Base-by-base conservation (phyloP, 495 filamentous ascomycete species). In the Penicillium ucsense region DNA sequence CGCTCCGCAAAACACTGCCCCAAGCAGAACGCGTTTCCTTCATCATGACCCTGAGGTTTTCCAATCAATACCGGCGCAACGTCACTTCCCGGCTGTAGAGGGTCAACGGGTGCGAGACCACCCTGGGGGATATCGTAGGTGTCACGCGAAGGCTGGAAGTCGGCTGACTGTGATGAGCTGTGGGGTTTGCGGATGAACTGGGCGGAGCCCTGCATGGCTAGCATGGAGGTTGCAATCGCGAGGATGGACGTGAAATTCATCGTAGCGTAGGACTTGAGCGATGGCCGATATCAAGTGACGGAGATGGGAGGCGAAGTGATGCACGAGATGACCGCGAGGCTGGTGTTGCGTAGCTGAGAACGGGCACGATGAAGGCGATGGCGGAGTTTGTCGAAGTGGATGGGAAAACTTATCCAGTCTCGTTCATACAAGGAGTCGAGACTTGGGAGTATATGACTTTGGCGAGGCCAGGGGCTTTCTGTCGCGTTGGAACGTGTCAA, bases 11-110 rank as follows among this genome's bases (percentile, higher is more conserved):
- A 55, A 31, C 63, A 66, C 8, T 31, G 9, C 0, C 63, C 63
- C 28, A 56, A 7, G 47, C 63, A 66, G 48, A 64, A 58, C 4
- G 50, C 41, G 40, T 62, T 64, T 4, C 63, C 63, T 43, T 49
- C 43, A 43, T 66, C 63, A 31, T 45, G 34, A 1, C 56, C 63
- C 29, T 41, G 34, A 20, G 41, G 29, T 4, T 39, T 35, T 28
- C 53, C 31, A 4, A 48, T 39, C 8, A 35, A 12, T 11, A 38
- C 47, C 8, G 52, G 54, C 29, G 60, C 59, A 40, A 59, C 42
- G 32, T 56, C 37, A 2, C 31, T 41, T 10, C 47, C 56, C 0
- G 56, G 56, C 7, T 31, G 7, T 38, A 57, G n/a, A 0, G 53
- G 47, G 20, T 54, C 43, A 8, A 60, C 9, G 0, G 56, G 59